phyloP scores from a whole-genome alignment of 345 rosid genomes.

The Bruguiera gymnorhiza region DNA sequence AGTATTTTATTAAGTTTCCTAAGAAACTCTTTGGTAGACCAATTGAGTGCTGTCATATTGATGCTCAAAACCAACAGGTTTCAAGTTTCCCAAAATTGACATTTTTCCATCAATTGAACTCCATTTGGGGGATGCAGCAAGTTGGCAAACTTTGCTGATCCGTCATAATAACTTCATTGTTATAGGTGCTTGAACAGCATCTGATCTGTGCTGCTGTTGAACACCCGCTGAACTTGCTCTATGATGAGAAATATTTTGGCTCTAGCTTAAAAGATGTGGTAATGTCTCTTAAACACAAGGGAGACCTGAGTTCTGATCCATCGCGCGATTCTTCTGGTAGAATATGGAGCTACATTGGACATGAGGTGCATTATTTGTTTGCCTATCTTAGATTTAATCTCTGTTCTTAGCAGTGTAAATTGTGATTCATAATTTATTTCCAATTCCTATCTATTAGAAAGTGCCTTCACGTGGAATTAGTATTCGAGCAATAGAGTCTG shows the following conservation, averaged over 20 bases:
- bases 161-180: slow-evolving; percentile 18
- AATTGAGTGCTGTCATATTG: slow-evolving; percentile 82
- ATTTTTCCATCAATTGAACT: slow-evolving; percentile 5
- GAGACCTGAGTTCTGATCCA: slow-evolving; percentile 52
- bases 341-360: slow-evolving; percentile 79
- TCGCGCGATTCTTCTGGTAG: slow-evolving; percentile 54
- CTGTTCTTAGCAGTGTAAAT: background rate
- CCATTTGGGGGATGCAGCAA: slow-evolving; percentile 12
- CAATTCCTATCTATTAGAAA: slow-evolving; percentile 39
- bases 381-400: slow-evolving; percentile 8
- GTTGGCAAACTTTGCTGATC: slow-evolving; percentile 14
- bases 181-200: slow-evolving; percentile 91
- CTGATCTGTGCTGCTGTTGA: slow-evolving; percentile 83
- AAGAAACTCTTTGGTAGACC: slow-evolving; percentile 74
- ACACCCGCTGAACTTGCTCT: slow-evolving; percentile 64
- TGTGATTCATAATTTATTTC: background rate
- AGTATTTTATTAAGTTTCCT: slow-evolving; percentile 85
- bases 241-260: slow-evolving; percentile 78
- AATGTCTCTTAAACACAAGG: slow-evolving; percentile 51
- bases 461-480: slow-evolving; percentile 60
- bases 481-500: slow-evolving; percentile 85
- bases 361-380: slow-evolving; percentile 48
- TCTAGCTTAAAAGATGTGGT: slow-evolving; percentile 49
- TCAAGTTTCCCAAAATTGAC: slow-evolving; percentile 13
- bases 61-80: slow-evolving; percentile 83